Conservation (phyloP, 2,329 filamentous ascomycete genomes). For the Tolypocladium cylindrosporum region DNA sequence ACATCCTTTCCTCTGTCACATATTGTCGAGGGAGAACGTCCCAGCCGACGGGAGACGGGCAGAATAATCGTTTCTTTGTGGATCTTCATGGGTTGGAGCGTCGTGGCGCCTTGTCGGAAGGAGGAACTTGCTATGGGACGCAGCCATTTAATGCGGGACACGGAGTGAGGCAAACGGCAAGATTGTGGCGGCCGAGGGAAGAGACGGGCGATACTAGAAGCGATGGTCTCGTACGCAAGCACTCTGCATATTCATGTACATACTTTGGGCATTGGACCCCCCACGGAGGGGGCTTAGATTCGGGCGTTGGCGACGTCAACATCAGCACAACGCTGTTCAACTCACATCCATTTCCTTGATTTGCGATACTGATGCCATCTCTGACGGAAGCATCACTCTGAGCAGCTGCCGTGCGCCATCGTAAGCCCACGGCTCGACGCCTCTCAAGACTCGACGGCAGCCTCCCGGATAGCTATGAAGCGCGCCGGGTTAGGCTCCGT, state of each 20-base stretch:
- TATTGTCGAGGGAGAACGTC: too few relatives aligned
- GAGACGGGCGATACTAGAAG: neutral
- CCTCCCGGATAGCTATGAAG: slow-evolving; percentile 15
- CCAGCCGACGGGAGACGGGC: neutral
- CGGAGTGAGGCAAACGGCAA: neutral
- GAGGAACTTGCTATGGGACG: neutral
- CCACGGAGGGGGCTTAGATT: neutral
- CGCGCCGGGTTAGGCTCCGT: slow-evolving; percentile 21
- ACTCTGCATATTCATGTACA: neutral
- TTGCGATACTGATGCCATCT: too few relatives aligned
- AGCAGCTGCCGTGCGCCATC: neutral
- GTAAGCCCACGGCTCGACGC: neutral
- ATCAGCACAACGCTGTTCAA: neutral
- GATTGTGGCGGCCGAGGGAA: neutral
- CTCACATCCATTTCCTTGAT: neutral
- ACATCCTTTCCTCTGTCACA: neutral
- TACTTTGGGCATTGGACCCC: neutral
- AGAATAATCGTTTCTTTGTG: neutral
- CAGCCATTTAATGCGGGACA: neutral
- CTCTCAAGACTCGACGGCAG: neutral
- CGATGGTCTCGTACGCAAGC: neutral
- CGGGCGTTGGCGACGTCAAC: neutral
- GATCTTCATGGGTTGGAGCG: neutral
- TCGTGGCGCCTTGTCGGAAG: neutral
- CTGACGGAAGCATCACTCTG: neutral